These are phyloP conservation scores for Termitomyces sp. DNA, from an alignment of 768 basidiomycete species.

Conservation along the genomic window DNA sequence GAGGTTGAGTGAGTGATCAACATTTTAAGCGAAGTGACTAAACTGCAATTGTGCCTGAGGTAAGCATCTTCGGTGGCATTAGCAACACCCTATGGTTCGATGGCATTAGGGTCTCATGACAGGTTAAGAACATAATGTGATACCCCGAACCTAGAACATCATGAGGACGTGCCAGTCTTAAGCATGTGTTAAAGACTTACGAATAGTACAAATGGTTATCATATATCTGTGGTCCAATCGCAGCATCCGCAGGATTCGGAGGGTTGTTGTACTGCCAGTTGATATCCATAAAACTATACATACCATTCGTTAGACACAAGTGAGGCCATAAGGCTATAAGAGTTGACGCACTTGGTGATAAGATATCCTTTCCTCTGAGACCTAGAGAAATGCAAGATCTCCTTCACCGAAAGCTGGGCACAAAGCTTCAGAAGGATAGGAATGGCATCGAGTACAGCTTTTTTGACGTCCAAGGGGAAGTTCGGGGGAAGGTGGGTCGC, in stretches of 20 bases:
- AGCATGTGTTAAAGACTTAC: constrained; percentile 34
- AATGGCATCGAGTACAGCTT: constrained; percentile 33
- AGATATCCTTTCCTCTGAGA: constrained; percentile 19
- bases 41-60: constrained; percentile 68
- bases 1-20: neutral
- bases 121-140: constrained; percentile 9
- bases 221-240: constrained; percentile 68
- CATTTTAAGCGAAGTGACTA: constrained; percentile 20
- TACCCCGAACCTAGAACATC: constrained; percentile 54
- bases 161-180: constrained; percentile 5
- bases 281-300: constrained; percentile 72
- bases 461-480: constrained; percentile 27
- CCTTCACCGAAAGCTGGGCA: constrained; percentile 23
- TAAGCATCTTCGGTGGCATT: constrained; percentile 64
- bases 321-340: constrained; percentile 3
- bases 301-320: constrained; percentile 1
- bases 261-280: constrained; percentile 74
- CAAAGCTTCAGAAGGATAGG: constrained; percentile 36
- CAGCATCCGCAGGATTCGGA: constrained; percentile 68
- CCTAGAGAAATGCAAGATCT: constrained; percentile 16
- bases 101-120: constrained; percentile 7
- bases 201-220: constrained; percentile 81
- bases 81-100: constrained; percentile 59
- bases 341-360: constrained; percentile 36
- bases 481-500: constrained; percentile 14